Evolutionary conservation across 768 basidiomycete species (phyloP), one percentile per base, ranked within the genome.

Genomic region (Rhodotorula babjevae): DNA sequence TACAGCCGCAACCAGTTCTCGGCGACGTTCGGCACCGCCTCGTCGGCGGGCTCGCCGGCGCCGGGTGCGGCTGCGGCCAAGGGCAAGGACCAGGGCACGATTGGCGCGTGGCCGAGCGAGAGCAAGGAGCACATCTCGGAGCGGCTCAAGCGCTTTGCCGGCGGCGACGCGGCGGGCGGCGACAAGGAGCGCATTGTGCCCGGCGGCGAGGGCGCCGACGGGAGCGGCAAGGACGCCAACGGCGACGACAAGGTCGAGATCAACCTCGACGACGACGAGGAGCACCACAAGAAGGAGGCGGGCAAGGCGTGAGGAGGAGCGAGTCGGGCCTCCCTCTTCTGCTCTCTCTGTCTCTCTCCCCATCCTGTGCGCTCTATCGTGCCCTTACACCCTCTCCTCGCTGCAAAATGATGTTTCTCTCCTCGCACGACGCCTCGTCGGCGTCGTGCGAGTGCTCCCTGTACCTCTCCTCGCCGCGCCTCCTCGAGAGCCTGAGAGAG

Each of bases 71-170:
- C 19, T n/a, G 9, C 5, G 50, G 40, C 47, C 27, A 56, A 33
- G 18, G 50, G 40, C 62, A 42, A 52, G 21, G 27, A 40, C 33
- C 18, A 14, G 33, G 29, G 29, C 8, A n/a, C 40, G 33, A 70
- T 76, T 50, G 74, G 71, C 40, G 61, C 68, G 15, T 70, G 71
- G 68, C 74, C 74, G 18, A 29, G 42, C 16, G 74, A 76, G 70
- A 61, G 63, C 31, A 53, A 60, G 29, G 57, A 67, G 64, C 74
- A 76, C 65, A 65, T 76, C 40, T 57, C 50, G 12, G 74, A 76
- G 44, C 61, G 74, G 33, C 59, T 76, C 61, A 72, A 72, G 62
- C 50, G 74, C 27, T 76, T 76, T 25, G 29, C 71, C 33, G 62
- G 58, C 9, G 46, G 61, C 4, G 46, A 40, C 21, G 57, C 36